Evolutionary conservation across 2,329 filamentous ascomycete species (phyloP).

Genomic region (Fusarium sp.): DNA sequence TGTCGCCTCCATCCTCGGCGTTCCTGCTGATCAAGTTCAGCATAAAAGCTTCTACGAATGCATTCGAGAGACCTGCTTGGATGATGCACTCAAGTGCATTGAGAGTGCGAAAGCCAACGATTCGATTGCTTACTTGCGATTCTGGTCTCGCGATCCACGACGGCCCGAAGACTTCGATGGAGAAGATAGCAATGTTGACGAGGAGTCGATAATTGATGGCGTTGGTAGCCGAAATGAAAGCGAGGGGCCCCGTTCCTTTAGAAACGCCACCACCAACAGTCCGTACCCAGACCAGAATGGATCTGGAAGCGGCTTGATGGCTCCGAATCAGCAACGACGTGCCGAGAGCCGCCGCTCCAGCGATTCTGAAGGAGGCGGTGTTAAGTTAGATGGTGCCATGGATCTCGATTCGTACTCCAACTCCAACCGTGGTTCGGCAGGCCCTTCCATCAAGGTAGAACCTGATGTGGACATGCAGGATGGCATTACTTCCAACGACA

Average conservation of each 20-base stretch:
- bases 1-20: slow-evolving; percentile 77
- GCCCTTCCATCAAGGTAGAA: slow-evolving; percentile 50
- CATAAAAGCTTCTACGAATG: slow-evolving; percentile 89
- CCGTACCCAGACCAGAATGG: neutral
- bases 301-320: neutral
- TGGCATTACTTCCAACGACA: neutral
- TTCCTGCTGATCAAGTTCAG: slow-evolving; percentile 73
- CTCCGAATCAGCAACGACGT: neutral
- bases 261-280: neutral
- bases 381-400: slow-evolving; percentile 55
- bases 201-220: slow-evolving; percentile 9
- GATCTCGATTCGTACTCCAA: slow-evolving; percentile 49
- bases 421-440: slow-evolving; percentile 34
- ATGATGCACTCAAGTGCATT: slow-evolving; percentile 79
- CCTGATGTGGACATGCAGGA: slow-evolving; percentile 40
- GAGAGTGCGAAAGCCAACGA: slow-evolving; percentile 91
- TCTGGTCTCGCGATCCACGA: slow-evolving; percentile 82
- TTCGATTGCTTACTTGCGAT: slow-evolving; percentile 88
- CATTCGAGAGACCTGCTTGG: slow-evolving; percentile 79
- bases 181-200: slow-evolving; percentile 52
- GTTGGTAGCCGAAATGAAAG: neutral
- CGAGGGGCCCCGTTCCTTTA: slow-evolving; percentile 5
- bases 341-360: slow-evolving; percentile 46
- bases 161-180: slow-evolving; percentile 61
- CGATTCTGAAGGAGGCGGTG: slow-evolving; percentile 57